phyloP scores from a whole-genome alignment of 2,329 filamentous ascomycete species.

The Lachnum nothofagi region DNA sequence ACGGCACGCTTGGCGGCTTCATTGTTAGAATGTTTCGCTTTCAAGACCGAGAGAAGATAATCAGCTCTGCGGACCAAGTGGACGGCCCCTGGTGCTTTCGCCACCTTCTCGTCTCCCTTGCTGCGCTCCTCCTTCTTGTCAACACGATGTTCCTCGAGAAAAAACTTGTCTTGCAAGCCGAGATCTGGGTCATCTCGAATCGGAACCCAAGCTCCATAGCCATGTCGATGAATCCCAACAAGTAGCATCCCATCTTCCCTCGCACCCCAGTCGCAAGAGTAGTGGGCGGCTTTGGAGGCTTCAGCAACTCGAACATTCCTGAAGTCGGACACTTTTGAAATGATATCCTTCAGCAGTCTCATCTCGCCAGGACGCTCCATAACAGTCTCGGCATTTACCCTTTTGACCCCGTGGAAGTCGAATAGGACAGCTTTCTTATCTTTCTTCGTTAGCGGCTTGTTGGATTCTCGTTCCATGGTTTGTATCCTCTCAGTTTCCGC shows the following conservation, averaged over 20 bases:
- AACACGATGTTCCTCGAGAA: conserved; percentile 94
- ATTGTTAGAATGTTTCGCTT: conserved; percentile 76
- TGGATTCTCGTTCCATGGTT: conserved; percentile 62
- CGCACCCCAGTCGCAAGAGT: conserved; percentile 86
- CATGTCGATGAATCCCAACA: conserved; percentile 85
- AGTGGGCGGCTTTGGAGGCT: conserved; percentile 86
- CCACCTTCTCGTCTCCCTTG: conserved; percentile 63
- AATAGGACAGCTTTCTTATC: conserved; percentile 96
- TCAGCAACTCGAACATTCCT: conserved; percentile 81
- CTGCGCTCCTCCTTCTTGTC: conserved; percentile 92
- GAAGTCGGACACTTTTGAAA: conserved; percentile 63
- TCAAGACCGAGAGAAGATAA: conserved; percentile 90
- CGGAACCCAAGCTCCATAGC: conserved; percentile 90
- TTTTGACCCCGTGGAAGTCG: conserved; percentile 87
- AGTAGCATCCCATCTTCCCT: conserved; percentile 96
- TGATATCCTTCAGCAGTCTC: conserved; percentile 72
- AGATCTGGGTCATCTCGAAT: conserved; percentile 90
- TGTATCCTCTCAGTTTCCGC: conserved; percentile 64
- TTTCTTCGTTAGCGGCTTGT: conserved; percentile 87
- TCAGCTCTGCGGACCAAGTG: conserved; percentile 92
- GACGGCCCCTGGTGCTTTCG: conserved; percentile 92
- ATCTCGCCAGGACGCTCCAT: conserved; percentile 87
- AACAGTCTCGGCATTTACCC: conserved; percentile 92
- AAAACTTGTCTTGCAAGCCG: conserved; percentile 83
- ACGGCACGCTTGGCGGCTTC: conserved; percentile 70